A percentile compares a stretch with the other conserved stretches of the same genome.
These are phyloP conservation scores for Rhodotorula babjevae DNA, from an alignment of 768 basidiomycete species.

Conservation along the genomic window DNA sequence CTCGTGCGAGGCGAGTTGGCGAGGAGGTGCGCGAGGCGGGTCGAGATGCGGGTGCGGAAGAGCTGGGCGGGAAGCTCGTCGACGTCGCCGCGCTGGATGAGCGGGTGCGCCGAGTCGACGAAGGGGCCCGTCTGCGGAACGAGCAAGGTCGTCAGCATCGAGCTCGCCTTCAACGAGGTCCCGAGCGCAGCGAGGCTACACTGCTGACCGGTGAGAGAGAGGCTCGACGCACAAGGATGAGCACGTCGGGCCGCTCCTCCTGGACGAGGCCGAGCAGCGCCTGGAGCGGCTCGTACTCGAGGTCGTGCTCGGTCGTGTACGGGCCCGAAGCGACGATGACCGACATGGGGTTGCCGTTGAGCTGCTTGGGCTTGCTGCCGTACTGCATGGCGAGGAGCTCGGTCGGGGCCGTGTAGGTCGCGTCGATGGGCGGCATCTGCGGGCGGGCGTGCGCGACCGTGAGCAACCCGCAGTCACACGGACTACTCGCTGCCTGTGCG, in stretches of 20 bases:
- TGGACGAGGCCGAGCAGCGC: constrained; percentile 62
- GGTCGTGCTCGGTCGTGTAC: constrained; percentile 71
- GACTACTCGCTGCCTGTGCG: too few species aligned
- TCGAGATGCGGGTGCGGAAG: constrained; percentile 63
- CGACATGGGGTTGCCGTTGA: constrained; percentile 55
- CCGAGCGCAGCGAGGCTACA: neutral
- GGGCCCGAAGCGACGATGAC: constrained; percentile 78
- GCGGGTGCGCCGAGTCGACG: constrained; percentile 69
- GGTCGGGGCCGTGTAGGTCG: constrained; percentile 45
- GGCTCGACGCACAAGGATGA: constrained; percentile 63
- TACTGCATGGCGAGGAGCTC: constrained; percentile 51
- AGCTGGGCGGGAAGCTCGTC: constrained; percentile 62
- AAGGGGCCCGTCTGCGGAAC: constrained; percentile 83
- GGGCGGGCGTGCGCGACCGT: neutral
- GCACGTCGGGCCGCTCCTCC: constrained; percentile 63
- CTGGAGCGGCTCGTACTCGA: constrained; percentile 68
- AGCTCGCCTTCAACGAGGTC: neutral
- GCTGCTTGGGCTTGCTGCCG: constrained; percentile 48
- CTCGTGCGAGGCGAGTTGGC: constrained; percentile 62
- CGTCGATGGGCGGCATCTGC: constrained; percentile 62
- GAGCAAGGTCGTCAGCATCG: too few species aligned
- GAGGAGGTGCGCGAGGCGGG: constrained; percentile 58
- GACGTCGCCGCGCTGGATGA: constrained; percentile 68
- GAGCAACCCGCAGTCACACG: too few species aligned
- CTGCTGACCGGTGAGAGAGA: constrained; percentile 32